Conservation (phyloP, 345 rosid genomes). For the Eucalyptus regnans region DNA sequence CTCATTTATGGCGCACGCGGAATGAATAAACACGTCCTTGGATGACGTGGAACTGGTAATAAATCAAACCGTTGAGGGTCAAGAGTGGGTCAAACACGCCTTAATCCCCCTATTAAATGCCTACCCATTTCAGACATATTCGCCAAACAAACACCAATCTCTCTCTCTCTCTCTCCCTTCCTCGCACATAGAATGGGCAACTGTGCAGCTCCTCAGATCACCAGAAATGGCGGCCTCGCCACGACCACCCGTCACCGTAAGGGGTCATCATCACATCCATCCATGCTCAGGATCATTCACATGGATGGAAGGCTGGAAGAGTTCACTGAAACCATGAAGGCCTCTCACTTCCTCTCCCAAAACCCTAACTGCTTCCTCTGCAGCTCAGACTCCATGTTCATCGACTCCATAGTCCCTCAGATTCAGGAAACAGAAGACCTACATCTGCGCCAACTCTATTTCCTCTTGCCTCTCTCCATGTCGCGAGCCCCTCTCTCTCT, state of each 20-base stretch:
- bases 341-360: not conserved
- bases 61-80: not conserved
- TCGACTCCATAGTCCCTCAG: not conserved
- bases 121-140: not conserved
- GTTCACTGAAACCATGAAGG: not conserved
- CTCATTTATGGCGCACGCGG: not conserved
- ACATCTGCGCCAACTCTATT: conserved; percentile 21
- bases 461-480: conserved; percentile 53
- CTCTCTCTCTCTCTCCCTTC: not conserved
- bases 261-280: not conserved
- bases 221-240: not conserved
- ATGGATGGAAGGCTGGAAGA: conserved; percentile 23
- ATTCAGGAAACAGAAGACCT: not conserved
- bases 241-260: not conserved
- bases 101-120: not conserved
- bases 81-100: not conserved
- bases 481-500: not conserved
- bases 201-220: not conserved
- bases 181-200: not conserved
- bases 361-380: not conserved
- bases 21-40: not conserved
- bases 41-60: not conserved
- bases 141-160: not conserved
- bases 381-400: not conserved
- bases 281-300: conserved; percentile 15